These are phyloP conservation scores for Trichothecium roseum DNA, from an alignment of 2,329 filamentous ascomycete genomes.

Conservation along the genomic window DNA sequence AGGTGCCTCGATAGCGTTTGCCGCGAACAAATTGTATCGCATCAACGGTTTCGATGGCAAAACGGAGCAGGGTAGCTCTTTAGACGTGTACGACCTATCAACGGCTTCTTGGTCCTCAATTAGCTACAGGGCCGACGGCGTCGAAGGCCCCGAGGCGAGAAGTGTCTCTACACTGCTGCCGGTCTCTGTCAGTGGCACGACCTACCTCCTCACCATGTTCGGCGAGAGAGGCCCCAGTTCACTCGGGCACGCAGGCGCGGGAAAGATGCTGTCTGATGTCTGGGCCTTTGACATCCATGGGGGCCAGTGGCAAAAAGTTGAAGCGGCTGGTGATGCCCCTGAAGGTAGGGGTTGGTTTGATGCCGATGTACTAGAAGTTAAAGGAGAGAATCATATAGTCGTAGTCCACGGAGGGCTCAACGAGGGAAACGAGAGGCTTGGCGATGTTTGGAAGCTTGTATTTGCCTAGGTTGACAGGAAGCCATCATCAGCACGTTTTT, in stretches of 20 bases:
- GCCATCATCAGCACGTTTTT: too few relatives aligned
- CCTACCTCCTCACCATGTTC: conserved; percentile 25
- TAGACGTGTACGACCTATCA: conserved; percentile 35
- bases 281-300: conserved; percentile 27
- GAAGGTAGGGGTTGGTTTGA: conserved; percentile 28
- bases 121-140: conserved; percentile 14
- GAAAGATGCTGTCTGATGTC: conserved; percentile 27
- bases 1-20: conserved; percentile 34
- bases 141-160: conserved; percentile 17
- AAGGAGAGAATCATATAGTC: conserved; percentile 10
- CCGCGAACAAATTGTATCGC: conserved; percentile 35
- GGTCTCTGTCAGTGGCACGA: conserved; percentile 9
- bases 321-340: conserved; percentile 12
- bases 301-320: conserved; percentile 16
- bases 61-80: conserved; percentile 43
- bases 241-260: conserved; percentile 27
- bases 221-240: conserved; percentile 26
- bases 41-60: conserved; percentile 56
- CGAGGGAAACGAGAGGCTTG: conserved; percentile 24
- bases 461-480: too few relatives aligned
- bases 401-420: conserved; percentile 27
- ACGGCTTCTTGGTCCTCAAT: conserved; percentile 15
- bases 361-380: conserved; percentile 15
- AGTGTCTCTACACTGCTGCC: conserved; percentile 19
- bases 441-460: conserved; percentile 29